Evolutionary conservation across 148 eudicot species (phyloP).

Genomic region (Chenopodium formosanum): DNA sequence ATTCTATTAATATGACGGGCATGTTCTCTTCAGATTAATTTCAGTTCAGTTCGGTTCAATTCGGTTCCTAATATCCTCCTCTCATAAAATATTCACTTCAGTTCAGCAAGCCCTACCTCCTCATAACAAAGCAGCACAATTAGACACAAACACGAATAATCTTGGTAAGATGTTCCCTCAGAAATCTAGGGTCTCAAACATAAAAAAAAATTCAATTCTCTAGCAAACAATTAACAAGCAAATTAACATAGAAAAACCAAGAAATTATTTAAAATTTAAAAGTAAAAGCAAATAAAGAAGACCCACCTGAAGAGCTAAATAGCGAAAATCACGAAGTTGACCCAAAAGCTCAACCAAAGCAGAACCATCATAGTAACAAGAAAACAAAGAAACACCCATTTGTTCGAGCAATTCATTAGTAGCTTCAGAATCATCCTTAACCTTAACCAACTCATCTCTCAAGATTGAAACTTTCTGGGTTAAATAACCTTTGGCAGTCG

Average conservation of each 20-base stretch:
- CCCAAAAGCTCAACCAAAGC: conserved; percentile 63
- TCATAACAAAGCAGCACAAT: neutral
- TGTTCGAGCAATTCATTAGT: conserved; percentile 42
- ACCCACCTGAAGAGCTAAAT: conserved; percentile 53
- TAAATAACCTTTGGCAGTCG: conserved; percentile 19
- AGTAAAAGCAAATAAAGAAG: neutral
- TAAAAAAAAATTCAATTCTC: neutral
- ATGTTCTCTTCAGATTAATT: too few species aligned
- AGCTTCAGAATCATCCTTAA: conserved; percentile 17
- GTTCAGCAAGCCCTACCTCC: too few species aligned
- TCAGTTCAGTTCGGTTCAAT: too few species aligned
- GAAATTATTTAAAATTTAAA: neutral
- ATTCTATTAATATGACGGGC: too few species aligned
- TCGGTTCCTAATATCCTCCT: too few species aligned
- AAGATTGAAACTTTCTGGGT: conserved; percentile 31
- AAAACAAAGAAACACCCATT: conserved; percentile 44
- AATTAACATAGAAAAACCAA: neutral
- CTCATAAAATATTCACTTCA: too few species aligned
- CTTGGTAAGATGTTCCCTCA: neutral
- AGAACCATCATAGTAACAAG: conserved; percentile 41
- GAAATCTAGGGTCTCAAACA: neutral
- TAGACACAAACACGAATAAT: neutral
- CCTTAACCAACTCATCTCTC: conserved; percentile 41
- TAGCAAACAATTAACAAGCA: neutral
- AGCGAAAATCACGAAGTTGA: conserved; percentile 39